These are phyloP conservation scores for Agrocybe chaxingu DNA, from an alignment of 768 basidiomycete genomes.

Conservation along the genomic window DNA sequence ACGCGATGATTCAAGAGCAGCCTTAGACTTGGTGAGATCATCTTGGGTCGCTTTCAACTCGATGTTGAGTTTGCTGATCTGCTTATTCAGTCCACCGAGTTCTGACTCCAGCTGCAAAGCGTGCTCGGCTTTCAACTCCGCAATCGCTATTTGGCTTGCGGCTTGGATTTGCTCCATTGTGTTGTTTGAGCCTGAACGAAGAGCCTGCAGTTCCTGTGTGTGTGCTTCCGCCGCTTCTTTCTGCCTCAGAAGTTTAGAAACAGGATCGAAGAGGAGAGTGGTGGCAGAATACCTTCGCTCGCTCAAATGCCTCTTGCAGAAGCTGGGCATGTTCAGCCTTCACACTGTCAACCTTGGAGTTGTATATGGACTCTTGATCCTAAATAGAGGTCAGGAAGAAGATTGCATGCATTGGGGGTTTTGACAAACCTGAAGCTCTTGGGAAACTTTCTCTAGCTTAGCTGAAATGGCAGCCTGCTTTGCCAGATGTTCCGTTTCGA, in stretches of 20 bases:
- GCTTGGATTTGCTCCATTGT: conserved; percentile 68
- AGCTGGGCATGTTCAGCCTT: conserved; percentile 61
- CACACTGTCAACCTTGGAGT: conserved; percentile 60
- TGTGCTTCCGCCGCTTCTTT: conserved; percentile 70
- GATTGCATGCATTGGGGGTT: conserved; percentile 12
- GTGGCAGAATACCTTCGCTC: conserved; percentile 59
- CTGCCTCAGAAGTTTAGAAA: conserved; percentile 31
- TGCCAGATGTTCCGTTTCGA: conserved; percentile 45
- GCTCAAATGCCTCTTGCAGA: conserved; percentile 69
- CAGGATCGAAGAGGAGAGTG: background rate
- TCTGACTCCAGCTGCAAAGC: conserved; percentile 56
- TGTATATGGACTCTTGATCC: conserved; percentile 70
- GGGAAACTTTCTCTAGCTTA: conserved; percentile 51
- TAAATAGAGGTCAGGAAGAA: conserved; percentile 21
- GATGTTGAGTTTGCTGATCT: conserved; percentile 54
- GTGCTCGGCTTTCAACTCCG: conserved; percentile 64
- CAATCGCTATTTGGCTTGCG: conserved; percentile 58
- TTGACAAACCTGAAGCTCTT: conserved; percentile 58
- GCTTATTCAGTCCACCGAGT: conserved; percentile 57
- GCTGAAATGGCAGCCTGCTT: conserved; percentile 51
- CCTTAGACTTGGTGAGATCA: conserved; percentile 75
- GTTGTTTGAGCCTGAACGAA: conserved; percentile 63
- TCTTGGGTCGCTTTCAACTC: conserved; percentile 85
- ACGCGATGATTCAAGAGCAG: conserved; percentile 46
- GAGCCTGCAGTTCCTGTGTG: conserved; percentile 62